Conservation (phyloP, 148 eudicot species). For the Cornus controversa region DNA sequence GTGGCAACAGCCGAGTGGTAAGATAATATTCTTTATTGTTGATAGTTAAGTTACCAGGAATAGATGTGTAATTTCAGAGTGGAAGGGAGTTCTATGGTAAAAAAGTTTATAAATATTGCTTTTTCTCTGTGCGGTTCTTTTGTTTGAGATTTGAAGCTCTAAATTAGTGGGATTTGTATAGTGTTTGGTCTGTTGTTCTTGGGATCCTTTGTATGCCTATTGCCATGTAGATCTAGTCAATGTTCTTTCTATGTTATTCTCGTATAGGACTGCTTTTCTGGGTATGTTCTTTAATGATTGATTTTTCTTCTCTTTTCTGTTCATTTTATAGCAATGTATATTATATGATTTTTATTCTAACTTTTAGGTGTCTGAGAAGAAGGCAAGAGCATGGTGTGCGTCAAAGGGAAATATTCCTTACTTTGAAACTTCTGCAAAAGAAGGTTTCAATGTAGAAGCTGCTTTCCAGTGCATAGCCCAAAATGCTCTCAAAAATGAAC, state of each 20-base stretch:
- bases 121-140: background rate
- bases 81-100: background rate
- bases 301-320: background rate
- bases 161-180: background rate
- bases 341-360: background rate
- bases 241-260: background rate
- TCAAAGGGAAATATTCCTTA: constrained; percentile 81
- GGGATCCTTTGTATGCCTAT: background rate
- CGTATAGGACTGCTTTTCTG: background rate
- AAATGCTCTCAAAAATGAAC: constrained; percentile 72
- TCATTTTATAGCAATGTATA: background rate
- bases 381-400: constrained; percentile 81
- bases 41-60: background rate
- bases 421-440: constrained; percentile 84
- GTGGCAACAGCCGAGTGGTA: constrained; percentile 70
- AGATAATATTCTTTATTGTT: constrained; percentile 5
- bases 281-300: background rate
- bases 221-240: background rate
- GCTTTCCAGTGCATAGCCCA: constrained; percentile 75
- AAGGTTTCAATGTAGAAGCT: constrained; percentile 77
- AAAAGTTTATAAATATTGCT: background rate
- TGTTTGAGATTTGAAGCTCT: background rate
- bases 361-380: constrained; percentile 71
- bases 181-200: background rate
- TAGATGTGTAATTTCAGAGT: background rate